Conservation (phyloP, 345 rosid genomes). For the Triadica sebifera region DNA sequence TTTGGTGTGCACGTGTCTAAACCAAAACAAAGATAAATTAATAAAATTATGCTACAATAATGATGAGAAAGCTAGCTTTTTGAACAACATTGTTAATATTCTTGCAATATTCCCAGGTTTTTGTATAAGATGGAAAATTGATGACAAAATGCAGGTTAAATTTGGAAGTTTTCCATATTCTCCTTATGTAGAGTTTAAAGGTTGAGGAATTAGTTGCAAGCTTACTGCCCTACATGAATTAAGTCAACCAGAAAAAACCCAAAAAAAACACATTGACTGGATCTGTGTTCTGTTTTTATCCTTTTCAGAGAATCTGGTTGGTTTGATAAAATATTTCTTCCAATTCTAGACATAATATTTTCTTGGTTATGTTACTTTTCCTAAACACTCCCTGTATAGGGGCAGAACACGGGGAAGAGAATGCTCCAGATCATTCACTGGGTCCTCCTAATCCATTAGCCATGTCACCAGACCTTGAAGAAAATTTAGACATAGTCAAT, state of each 20-base stretch:
- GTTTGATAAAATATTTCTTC: too few relatives aligned
- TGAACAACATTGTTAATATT: too few relatives aligned
- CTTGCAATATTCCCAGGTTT: too few relatives aligned
- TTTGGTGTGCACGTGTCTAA: neutral
- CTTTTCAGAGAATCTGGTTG: too few relatives aligned
- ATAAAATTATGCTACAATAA: neutral
- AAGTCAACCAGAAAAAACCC: too few relatives aligned
- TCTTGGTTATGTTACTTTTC: too few relatives aligned
- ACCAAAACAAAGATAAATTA: neutral
- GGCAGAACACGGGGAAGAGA: slow-evolving; percentile 37
- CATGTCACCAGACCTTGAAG: slow-evolving; percentile 33
- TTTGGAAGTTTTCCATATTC: neutral
- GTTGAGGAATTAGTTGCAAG: too few relatives aligned
- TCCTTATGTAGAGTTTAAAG: neutral
- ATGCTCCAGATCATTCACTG: slow-evolving; percentile 15
- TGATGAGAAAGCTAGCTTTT: neutral
- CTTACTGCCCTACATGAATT: too few relatives aligned
- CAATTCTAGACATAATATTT: too few relatives aligned
- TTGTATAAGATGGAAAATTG: too few relatives aligned
- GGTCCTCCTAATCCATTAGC: slow-evolving; percentile 23
- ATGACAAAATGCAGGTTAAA: neutral
- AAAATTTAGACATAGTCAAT: slow-evolving; percentile 42
- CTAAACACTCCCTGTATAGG: slow-evolving; percentile 6
- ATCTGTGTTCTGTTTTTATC: too few relatives aligned
- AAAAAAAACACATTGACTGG: too few relatives aligned